Evolutionary conservation across 176 grass and related monocot genomes (phyloP), one percentile per base, ranked within the genome.

Genomic region (Cymbopogon citratus): DNA sequence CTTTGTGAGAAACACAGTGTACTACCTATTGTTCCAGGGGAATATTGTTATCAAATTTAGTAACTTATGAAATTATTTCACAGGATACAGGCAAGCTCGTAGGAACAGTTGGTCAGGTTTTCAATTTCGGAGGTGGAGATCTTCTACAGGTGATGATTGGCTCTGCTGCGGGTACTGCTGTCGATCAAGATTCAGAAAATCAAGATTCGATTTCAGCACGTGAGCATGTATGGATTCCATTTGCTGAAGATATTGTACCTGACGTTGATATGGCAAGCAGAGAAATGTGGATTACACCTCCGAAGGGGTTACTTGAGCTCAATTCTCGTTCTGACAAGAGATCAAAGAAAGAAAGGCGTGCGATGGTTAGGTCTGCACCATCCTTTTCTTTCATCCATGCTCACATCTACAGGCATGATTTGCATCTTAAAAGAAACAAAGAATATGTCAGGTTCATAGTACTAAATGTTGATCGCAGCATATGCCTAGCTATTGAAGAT

Each of bases 231-330:
- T 95, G 91, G 90, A 89, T 99, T 80, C 96, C 96, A 45, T 99
- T 95, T 90, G 92, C 94, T 60, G 76, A 93, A 78, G 92, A 87
- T 81, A 99, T 95, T 91, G 96, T 93, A 71, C 90, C 92, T 77
- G 89, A 93, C 81, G 83, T 99, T 84, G 87, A 99, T 84, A 77
- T 83, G 79, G 92, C 88, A 65, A 91, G 66, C 64, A 82, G 85
- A 77, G 85, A 99, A 89, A 99, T 98, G 86, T 59, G 27, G 87
- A 95, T 99, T 84, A 93, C 92, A 81, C 96, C 96, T 60, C 96
- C 96, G 74, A 95, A 95, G 79, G 96, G 96, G 10, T 85, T 99
- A 59, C 85, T 99, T 48, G 96, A 95, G 80, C 79, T 99, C 57
- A 99, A 99, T 77, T 79, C 76, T 72, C 92, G 92, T 80, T 75